Evolutionary conservation across 495 filamentous ascomycete species (phyloP).

Genomic region (Neurospora sp.): DNA sequence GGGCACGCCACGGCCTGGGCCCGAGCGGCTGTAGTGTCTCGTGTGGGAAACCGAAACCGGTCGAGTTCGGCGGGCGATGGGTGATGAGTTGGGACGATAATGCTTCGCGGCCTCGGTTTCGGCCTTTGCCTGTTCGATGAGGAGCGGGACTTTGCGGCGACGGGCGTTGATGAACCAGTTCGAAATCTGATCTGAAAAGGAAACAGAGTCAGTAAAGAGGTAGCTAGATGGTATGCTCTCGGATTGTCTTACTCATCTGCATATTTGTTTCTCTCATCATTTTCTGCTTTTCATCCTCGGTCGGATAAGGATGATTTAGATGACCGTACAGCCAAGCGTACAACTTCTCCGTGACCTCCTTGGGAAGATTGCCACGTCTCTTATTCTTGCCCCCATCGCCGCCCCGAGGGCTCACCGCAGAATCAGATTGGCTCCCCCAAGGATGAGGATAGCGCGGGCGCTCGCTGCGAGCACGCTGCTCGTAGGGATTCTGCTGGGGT

Average conservation of each 20-base stretch:
- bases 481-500: neutral
- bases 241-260: constrained; percentile 58
- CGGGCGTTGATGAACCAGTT: constrained; percentile 97
- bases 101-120: constrained; percentile 25
- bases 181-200: constrained; percentile 53
- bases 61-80: constrained; percentile 1
- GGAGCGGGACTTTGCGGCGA: constrained; percentile 60
- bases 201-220: constrained; percentile 4
- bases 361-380: constrained; percentile 71
- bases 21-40: neutral
- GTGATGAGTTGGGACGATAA: neutral
- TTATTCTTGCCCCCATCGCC: constrained; percentile 14
- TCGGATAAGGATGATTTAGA: constrained; percentile 75
- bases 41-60: neutral
- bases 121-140: constrained; percentile 45
- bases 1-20: neutral
- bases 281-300: constrained; percentile 81
- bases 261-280: constrained; percentile 67
- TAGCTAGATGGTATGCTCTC: neutral
- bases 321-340: constrained; percentile 73
- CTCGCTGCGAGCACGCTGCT: neutral
- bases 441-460: neutral
- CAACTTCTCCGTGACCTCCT: constrained; percentile 72
- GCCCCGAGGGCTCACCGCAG: neutral
- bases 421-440: neutral